phyloP scores from a whole-genome alignment of 371 early-diverging fungal genomes.

The Funneliformis caledonium region DNA sequence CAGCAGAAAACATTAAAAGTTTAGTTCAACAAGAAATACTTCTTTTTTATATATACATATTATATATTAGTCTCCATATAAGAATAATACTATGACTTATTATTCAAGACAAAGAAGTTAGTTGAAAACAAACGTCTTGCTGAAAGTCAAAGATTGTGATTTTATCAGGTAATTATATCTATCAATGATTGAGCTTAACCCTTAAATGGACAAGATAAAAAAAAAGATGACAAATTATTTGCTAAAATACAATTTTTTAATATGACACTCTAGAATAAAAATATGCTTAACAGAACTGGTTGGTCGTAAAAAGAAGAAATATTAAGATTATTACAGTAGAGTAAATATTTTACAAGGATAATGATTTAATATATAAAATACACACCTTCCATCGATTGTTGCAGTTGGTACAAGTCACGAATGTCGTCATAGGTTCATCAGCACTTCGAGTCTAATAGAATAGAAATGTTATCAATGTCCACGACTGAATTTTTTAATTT shows the following conservation, averaged over 20 bases:
- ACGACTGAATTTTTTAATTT: background rate
- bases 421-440: slow-evolving; percentile 99
- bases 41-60: background rate
- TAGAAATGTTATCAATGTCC: background rate
- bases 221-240: background rate
- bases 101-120: no score
- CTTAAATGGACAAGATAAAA: background rate
- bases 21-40: background rate
- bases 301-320: background rate
- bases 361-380: background rate
- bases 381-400: slow-evolving; percentile 83
- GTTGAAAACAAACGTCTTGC: no score
- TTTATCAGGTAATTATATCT: background rate
- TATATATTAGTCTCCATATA: no score
- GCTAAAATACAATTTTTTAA: background rate
- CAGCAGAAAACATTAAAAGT: background rate
- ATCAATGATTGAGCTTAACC: background rate
- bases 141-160: no score
- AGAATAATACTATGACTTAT: no score
- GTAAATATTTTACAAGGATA: background rate
- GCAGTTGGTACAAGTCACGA: slow-evolving; percentile 87
- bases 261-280: background rate
- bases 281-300: background rate
- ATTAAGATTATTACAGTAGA: background rate
- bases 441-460: slow-evolving; percentile 85